Evolutionary conservation across 345 rosid species (phyloP), one percentile per base, ranked within the genome.

Genomic region (Linum trigynum): DNA sequence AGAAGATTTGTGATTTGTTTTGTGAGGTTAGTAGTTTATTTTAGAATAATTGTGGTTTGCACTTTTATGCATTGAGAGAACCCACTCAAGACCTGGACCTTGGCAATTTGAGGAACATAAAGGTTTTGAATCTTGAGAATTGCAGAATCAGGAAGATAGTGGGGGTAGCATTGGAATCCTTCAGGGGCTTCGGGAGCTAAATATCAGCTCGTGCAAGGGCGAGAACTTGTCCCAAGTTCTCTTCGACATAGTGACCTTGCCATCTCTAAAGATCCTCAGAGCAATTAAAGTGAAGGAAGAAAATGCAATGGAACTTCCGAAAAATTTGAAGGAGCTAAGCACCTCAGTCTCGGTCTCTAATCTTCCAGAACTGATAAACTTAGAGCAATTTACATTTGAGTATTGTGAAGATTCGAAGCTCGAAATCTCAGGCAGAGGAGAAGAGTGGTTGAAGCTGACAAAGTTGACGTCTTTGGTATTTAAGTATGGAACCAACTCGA

Each of bases 401-500:
- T 48, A 48, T 48, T 48, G 53, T 9, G 53, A 48, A 8, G 9
- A 5, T 48, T 11, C 12, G 8, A 15, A 2, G 53, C 53, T 48
- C 53, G 53, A 48, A 48, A 3, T 48, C 12, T 15, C n/a, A n/a
- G n/a, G n/a, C n/a, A n/a, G n/a, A n/a, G n/a, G n/a, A n/a, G n/a
- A n/a, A n/a, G n/a, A n/a, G n/a, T n/a, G n/a, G n/a, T n/a, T n/a
- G n/a, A n/a, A n/a, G n/a, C n/a, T n/a, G n/a, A n/a, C n/a, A n/a
- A n/a, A n/a, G n/a, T n/a, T n/a, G n/a, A n/a, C n/a, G n/a, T n/a
- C n/a, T n/a, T n/a, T n/a, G n/a, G n/a, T n/a, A n/a, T n/a, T n/a
- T n/a, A n/a, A n/a, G n/a, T n/a, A 70, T 89, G 0, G 80, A 86
- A 17, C 88, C 97, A 58, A 68, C n/a, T n/a, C n/a, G n/a, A n/a